Evolutionary conservation across 2,329 filamentous ascomycete genomes (phyloP), one percentile per base, ranked within the genome.

Genomic region (Xylariaceae sp.): DNA sequence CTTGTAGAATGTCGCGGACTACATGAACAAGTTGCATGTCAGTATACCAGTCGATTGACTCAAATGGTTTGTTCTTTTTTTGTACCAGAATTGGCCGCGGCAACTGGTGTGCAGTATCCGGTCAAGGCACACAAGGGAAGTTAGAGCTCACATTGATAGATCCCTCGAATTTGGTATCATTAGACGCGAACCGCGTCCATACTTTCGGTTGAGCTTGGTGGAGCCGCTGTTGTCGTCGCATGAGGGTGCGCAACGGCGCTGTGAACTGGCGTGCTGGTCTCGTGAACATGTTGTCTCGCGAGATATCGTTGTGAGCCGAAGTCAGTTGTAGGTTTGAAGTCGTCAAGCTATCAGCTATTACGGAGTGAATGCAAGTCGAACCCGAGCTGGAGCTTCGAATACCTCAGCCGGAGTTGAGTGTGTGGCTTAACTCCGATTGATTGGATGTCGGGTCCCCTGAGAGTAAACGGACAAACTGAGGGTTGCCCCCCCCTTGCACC

Each of bases 1-100:
- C 63, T 82, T 85, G 74, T 90, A 92, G 71, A 91, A 91, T 42
- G 76, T 73, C 44, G 80, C 70, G 80, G 87, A 58, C 43, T 56
- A 44, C 47, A 38, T 30, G 22, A 6, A 27, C 18, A 32, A 17
- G 19, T n/a, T 15, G 36, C 9, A 11, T 14, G 7, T 9, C 14
- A 42, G 52, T 51, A 45, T 53, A 42, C 30, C n/a, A n/a, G 7
- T 27, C 7, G 22, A 7, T 27, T 27, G 22, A 27, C n/a, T n/a
- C n/a, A n/a, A n/a, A n/a, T n/a, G n/a, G n/a, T n/a, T n/a, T n/a
- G n/a, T 39, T 7, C 11, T 27, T 5, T 15, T 44, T 15, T 18
- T 9, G 17, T n/a, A 30, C 31, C 12, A 11, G 14, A 18, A 18
- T 32, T 32, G 2, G 11, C 18, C 42, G 7, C 22, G 7, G 7